These are phyloP conservation scores for Annulohypoxylon bovei DNA, from an alignment of 495 filamentous ascomycete genomes.

Conservation along the genomic window DNA sequence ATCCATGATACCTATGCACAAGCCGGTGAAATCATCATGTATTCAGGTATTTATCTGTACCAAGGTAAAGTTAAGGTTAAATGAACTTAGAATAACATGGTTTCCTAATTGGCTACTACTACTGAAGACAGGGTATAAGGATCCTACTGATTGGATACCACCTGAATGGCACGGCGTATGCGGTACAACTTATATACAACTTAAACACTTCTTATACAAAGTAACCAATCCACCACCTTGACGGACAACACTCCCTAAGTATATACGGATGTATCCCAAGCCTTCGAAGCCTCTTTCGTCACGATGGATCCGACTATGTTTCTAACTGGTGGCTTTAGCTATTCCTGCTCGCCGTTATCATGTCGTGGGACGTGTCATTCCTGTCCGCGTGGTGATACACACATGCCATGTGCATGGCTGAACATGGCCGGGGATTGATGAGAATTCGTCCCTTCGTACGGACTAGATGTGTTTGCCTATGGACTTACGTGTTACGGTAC, in stretches of 20 bases:
- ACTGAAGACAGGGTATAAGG: background rate
- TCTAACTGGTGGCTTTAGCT: conserved; percentile 18
- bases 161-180: conserved; percentile 34
- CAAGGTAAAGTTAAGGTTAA: conserved; percentile 20
- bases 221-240: conserved; percentile 20
- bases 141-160: conserved; percentile 45
- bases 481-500: background rate
- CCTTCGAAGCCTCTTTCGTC: conserved; percentile 17
- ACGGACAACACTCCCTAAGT: background rate
- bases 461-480: background rate
- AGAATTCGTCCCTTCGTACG: background rate
- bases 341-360: conserved; percentile 22
- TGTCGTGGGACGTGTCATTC: conserved; percentile 37
- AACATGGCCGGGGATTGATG: conserved; percentile 7
- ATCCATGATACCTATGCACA: conserved; percentile 2
- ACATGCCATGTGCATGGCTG: conserved; percentile 28
- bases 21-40: conserved; percentile 12
- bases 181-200: conserved; percentile 19
- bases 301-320: conserved; percentile 7
- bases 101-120: conserved; percentile 5
- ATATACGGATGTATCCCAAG: conserved; percentile 4
- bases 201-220: background rate
- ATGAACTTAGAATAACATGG: background rate
- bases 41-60: conserved; percentile 14
- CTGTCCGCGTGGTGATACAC: conserved; percentile 21